A percentile compares a stretch with the other conserved stretches of the same genome.
Evolutionary conservation across 306 rosid genomes (phyloP).

Genomic region (Casuarina equisetifolia): DNA sequence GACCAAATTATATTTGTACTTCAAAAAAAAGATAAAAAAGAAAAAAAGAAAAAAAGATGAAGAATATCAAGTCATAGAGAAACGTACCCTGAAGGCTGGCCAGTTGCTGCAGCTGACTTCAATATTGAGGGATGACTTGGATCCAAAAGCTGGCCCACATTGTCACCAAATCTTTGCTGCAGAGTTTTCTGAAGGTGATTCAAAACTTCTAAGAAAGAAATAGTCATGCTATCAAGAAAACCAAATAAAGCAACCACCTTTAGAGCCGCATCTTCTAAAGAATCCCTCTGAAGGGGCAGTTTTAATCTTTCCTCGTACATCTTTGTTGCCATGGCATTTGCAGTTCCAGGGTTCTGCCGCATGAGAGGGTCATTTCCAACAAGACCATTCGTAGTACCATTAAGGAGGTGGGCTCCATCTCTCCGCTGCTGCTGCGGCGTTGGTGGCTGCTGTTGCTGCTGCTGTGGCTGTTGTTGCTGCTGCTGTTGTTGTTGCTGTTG

Average conservation of each 20-base stretch:
- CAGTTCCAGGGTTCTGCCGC: constrained; percentile 81
- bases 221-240: constrained; percentile 18
- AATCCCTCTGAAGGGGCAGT: constrained; percentile 84
- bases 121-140: constrained; percentile 76
- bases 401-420: constrained; percentile 81
- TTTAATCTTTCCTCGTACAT: constrained; percentile 94
- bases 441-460: constrained; percentile 45
- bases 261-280: constrained; percentile 84
- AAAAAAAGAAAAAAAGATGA: constrained; percentile 11
- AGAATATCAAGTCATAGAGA: constrained; percentile 10
- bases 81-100: constrained; percentile 90
- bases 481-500: constrained; percentile 66
- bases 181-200: constrained; percentile 28
- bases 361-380: constrained; percentile 70
- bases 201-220: constrained; percentile 26
- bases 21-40: constrained; percentile 16
- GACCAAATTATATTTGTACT: no score
- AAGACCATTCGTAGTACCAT: constrained; percentile 84
- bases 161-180: constrained; percentile 94
- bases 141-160: constrained; percentile 87
- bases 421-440: constrained; percentile 57
- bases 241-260: constrained; percentile 51
- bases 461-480: constrained; percentile 49
- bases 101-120: constrained; percentile 83
- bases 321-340: constrained; percentile 87